phyloP scores from a whole-genome alignment of 305 asterid genomes.

The Caryopteris hybrid region DNA sequence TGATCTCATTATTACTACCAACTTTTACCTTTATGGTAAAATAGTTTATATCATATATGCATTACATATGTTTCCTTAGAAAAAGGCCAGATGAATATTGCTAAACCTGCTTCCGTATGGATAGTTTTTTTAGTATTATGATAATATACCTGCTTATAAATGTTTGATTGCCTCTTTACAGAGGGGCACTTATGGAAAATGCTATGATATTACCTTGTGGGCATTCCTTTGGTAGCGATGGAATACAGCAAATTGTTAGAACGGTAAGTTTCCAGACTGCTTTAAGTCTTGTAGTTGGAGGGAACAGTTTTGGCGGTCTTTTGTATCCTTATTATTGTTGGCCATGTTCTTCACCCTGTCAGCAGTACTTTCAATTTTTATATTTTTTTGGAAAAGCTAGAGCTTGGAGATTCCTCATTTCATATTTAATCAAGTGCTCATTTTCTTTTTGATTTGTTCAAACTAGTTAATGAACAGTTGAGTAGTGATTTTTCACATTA shows the following conservation, averaged over 20 bases:
- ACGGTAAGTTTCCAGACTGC: slow-evolving; percentile 44
- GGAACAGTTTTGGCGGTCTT: slow-evolving; percentile 6
- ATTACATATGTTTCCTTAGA: neutral
- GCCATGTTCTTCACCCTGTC: neutral
- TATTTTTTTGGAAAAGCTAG: no score
- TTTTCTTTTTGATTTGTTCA: neutral
- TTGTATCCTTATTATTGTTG: neutral
- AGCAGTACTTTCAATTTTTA: neutral
- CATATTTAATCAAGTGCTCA: neutral
- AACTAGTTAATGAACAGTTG: neutral
- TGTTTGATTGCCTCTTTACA: slow-evolving; percentile 29
- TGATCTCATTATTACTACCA: neutral
- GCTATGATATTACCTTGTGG: slow-evolving; percentile 98
- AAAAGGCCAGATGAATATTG: neutral
- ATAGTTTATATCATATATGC: neutral
- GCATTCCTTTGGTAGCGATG: slow-evolving; percentile 86
- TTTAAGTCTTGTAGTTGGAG: slow-evolving; percentile 2
- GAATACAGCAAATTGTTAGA: slow-evolving; percentile 62
- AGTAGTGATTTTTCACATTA: neutral
- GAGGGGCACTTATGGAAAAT: slow-evolving; percentile 93
- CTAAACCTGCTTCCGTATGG: neutral
- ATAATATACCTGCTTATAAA: neutral
- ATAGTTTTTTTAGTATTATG: neutral
- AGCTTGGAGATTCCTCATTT: neutral
- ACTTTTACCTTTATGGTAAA: neutral